Evolutionary conservation across 306 rosid genomes (phyloP), one percentile per base, ranked within the genome.

Genomic region (Vicia sativa): DNA sequence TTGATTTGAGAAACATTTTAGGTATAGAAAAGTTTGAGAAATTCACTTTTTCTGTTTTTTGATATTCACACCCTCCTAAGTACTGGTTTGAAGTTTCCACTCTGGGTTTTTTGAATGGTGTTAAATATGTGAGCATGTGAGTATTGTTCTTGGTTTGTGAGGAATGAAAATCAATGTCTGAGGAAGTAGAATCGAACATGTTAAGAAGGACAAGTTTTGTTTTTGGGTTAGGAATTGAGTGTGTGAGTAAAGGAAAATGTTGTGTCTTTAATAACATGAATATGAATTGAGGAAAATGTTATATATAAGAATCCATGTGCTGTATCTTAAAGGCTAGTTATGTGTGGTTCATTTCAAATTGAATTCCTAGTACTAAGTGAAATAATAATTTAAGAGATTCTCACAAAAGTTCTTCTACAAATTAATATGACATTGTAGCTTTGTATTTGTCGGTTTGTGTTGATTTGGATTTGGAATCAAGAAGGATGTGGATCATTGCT

Each of bases 21-120:
- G 85, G 79, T 64, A 73, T 39, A 4, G 46, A 34, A 52, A 78
- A 78, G 73, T 78, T 68, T 54, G 85, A 65, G 76, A 75, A 75
- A 38, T 84, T 78, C 31, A 64, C 54, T 64, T 59, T 71, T 41
- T 34, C 18, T 6, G 31, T 25, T 55, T 41, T 67, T 31, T 59
- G 64, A 66, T 52, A 52, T 21, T 74, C 72, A 66, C 62, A 50
- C 2, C 65, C 63, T 39, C 64, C 54, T 25, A 53, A 50, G 48
- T 50, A 35, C 21, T 76, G 68, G 18, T 12, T 43, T 71, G 75
- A 52, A 52, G 10, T 8, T 8, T 72, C 52, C 11, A 53, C 14
- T 62, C 49, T 72, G 49, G 60, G 79, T 68, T 70, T 77, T 31
- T 69, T 50, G 37, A 23, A 21, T 1, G 73, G 65, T 34, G 55